Conservation (phyloP, 345 rosid species). For the Salix brachista region DNA sequence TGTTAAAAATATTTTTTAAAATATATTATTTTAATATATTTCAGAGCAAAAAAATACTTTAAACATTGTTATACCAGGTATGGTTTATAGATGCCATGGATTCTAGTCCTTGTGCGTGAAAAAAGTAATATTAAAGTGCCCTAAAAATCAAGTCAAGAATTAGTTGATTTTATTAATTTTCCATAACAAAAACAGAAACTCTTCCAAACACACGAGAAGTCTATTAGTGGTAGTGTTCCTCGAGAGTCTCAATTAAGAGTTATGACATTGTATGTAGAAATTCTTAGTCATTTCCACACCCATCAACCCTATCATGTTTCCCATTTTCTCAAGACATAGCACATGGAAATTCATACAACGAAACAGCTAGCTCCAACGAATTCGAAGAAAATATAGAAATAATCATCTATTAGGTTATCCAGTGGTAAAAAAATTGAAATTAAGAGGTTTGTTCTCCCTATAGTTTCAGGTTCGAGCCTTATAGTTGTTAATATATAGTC, state of each 20-base stretch:
- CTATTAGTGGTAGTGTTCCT: not conserved
- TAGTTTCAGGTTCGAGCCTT: too few relatives aligned
- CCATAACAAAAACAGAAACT: too few relatives aligned
- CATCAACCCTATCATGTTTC: conserved; percentile 5
- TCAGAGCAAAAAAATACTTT: too few relatives aligned
- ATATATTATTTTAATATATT: too few relatives aligned
- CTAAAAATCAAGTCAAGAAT: not conserved
- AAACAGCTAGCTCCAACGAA: not conserved
- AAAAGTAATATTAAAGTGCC: not conserved
- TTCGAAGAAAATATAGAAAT: not conserved
- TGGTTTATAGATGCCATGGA: not conserved
- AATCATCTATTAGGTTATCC: too few relatives aligned
- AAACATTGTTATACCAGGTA: not conserved
- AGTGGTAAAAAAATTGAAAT: too few relatives aligned
- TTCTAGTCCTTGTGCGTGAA: conserved; percentile 24
- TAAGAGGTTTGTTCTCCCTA: too few relatives aligned
- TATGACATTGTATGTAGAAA: not conserved
- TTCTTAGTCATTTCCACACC: not conserved
- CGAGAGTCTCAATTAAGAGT: not conserved
- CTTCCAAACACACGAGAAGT: not conserved
- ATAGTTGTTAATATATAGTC: too few relatives aligned
- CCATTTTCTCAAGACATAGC: not conserved
- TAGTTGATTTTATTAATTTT: not conserved
- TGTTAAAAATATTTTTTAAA: too few relatives aligned
- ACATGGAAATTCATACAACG: not conserved